These are phyloP conservation scores for Martiniozyma asiatica DNA, from an alignment of 1,139 yeast species.

Conservation along the genomic window DNA sequence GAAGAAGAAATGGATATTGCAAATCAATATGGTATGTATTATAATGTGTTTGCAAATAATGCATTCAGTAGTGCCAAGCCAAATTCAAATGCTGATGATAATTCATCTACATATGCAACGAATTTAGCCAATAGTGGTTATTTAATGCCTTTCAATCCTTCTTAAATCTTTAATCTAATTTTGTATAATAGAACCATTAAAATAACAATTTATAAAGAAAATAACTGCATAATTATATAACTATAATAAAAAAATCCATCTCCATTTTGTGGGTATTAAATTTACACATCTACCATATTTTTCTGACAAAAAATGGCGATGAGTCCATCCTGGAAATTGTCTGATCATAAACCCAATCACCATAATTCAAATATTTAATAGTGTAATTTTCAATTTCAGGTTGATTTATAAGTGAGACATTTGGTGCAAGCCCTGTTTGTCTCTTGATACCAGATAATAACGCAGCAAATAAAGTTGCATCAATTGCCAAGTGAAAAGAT, in stretches of 20 bases:
- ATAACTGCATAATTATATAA: background rate
- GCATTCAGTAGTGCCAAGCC: no score
- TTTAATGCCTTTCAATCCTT: conserved; percentile 26
- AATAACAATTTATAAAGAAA: background rate
- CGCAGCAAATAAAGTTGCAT: conserved; percentile 67
- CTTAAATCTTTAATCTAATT: conserved; percentile 11
- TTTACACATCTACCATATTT: conserved; percentile 16
- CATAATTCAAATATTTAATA: conserved; percentile 60
- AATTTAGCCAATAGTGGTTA: conserved; percentile 15
- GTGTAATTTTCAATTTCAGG: conserved; percentile 48
- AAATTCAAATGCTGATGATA: conserved; percentile 4
- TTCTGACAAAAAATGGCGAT: conserved; percentile 64
- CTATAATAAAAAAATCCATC: background rate
- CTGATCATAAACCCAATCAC: conserved; percentile 75
- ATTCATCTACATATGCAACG: conserved; percentile 7
- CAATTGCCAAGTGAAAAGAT: conserved; percentile 56
- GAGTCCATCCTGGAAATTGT: conserved; percentile 62
- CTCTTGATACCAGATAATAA: conserved; percentile 84
- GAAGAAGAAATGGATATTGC: conserved; percentile 21
- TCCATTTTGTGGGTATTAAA: background rate
- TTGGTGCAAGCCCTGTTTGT: conserved; percentile 66
- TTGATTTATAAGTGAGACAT: conserved; percentile 26
- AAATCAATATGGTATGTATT: conserved; percentile 22
- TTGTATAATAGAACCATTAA: background rate
- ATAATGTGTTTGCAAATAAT: conserved; percentile 18